phyloP scores from a whole-genome alignment of 2,329 filamentous ascomycete species.

The Aspergillus clavatus region DNA sequence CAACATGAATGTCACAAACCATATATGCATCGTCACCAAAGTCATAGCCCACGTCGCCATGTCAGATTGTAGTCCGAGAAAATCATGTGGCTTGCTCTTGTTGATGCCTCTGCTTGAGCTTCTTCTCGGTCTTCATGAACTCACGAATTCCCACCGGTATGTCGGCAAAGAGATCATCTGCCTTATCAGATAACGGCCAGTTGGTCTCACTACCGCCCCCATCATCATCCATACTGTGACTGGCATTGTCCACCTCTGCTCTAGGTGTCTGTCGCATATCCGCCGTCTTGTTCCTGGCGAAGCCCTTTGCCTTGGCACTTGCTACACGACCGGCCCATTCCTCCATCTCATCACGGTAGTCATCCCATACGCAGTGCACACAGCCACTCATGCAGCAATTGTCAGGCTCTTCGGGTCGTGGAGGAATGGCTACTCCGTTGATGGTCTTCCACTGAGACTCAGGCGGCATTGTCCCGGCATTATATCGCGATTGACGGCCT shows the following conservation, averaged over 20 bases:
- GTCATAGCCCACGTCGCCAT: neutral
- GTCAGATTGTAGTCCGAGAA: neutral
- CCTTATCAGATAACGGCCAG: slow-evolving; percentile 49
- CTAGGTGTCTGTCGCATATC: slow-evolving; percentile 32
- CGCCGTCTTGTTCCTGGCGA: slow-evolving; percentile 20
- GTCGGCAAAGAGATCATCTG: slow-evolving; percentile 65
- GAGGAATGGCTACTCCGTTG: slow-evolving; percentile 77
- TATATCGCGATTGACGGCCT: slow-evolving; percentile 55
- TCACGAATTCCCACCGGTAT: slow-evolving; percentile 90
- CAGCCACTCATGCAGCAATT: slow-evolving; percentile 99
- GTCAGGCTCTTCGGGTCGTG: slow-evolving; percentile 81
- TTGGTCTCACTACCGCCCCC: slow-evolving; percentile 69
- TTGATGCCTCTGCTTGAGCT: slow-evolving; percentile 68
- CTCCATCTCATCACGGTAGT: slow-evolving; percentile 86
- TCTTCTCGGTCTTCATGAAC: slow-evolving; percentile 97
- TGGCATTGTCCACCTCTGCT: slow-evolving; percentile 46
- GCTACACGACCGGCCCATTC: slow-evolving; percentile 68
- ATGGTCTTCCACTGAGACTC: slow-evolving; percentile 56
- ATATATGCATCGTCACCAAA: neutral
- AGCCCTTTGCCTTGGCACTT: slow-evolving; percentile 51
- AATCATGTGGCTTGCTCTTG: slow-evolving; percentile 43
- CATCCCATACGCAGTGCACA: slow-evolving; percentile 95
- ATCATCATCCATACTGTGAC: slow-evolving; percentile 70
- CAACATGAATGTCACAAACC: neutral
- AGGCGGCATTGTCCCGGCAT: slow-evolving; percentile 52